Percentiles rank a stretch among this genome's conserved stretches.
Evolutionary conservation across 164 flowering plant genomes (phyloP).

Genomic region (Dillenia turbinata): DNA sequence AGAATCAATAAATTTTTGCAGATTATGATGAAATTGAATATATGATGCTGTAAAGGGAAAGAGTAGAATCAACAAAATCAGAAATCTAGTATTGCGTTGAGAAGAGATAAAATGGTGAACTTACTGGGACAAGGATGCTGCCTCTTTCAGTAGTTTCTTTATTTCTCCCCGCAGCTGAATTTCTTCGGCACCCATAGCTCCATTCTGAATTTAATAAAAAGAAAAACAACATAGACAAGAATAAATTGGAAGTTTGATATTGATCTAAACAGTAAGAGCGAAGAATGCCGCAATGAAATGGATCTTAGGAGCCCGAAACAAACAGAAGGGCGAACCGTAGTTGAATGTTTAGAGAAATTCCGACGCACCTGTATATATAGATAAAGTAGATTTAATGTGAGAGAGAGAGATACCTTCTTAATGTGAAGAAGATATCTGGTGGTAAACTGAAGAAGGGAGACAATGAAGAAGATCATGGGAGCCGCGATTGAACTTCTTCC

Average conservation of each 20-base stretch:
- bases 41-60: too few relatives aligned
- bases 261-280: too few relatives aligned
- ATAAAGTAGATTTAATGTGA: too few relatives aligned
- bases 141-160: constrained; percentile 69
- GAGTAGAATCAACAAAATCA: too few relatives aligned
- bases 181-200: constrained; percentile 30
- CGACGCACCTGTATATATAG: too few relatives aligned
- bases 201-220: constrained; percentile 29
- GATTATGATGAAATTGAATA: too few relatives aligned
- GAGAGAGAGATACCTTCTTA: constrained; percentile 34
- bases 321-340: neutral
- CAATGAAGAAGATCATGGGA: constrained; percentile 48
- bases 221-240: too few relatives aligned
- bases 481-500: constrained; percentile 38
- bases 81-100: neutral
- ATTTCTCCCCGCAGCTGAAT: constrained; percentile 52
- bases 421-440: constrained; percentile 30
- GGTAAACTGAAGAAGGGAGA: constrained; percentile 36
- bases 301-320: neutral
- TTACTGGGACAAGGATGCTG: constrained; percentile 67
- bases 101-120: constrained; percentile 18
- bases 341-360: too few relatives aligned
- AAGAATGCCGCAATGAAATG: too few relatives aligned
- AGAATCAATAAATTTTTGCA: too few relatives aligned
- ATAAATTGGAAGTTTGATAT: too few relatives aligned